Percentiles rank a stretch among this genome's conserved stretches.
phyloP scores from a whole-genome alignment of 768 basidiomycete genomes.

The Russula foetens region DNA sequence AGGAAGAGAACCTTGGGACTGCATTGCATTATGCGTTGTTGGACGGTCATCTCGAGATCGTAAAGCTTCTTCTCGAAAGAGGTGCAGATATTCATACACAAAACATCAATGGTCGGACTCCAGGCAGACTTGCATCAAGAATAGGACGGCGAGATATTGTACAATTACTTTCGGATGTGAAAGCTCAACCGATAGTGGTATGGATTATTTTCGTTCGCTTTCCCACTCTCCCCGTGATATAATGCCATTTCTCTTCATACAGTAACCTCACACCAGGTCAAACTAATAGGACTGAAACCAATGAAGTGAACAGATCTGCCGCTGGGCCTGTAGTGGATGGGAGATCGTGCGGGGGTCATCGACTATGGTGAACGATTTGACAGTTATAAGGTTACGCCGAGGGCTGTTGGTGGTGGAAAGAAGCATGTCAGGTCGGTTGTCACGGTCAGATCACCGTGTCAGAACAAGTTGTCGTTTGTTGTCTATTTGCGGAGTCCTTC shows the following conservation, averaged over 20 bases:
- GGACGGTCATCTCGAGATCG: not conserved
- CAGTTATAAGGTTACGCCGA: too few species aligned
- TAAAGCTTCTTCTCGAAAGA: not conserved
- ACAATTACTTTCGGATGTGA: not conserved
- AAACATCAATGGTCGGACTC: not conserved
- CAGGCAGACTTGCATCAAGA: not conserved
- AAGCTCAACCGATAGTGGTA: not conserved
- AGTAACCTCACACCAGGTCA: too few species aligned
- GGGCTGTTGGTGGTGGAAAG: too few species aligned
- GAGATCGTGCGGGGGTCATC: too few species aligned
- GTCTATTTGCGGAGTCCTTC: too few species aligned
- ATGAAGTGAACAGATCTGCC: too few species aligned
- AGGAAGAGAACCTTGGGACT: not conserved
- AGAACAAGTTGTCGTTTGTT: too few species aligned
- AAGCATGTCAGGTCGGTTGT: too few species aligned
- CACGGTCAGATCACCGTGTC: too few species aligned
- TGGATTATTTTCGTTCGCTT: not conserved
- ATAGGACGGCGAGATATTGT: not conserved
- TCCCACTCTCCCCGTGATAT: not conserved
- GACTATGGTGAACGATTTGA: too few species aligned
- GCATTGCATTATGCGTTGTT: not conserved
- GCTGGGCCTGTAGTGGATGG: too few species aligned
- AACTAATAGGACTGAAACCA: too few species aligned
- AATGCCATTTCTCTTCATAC: not conserved
- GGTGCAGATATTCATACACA: not conserved